Evolutionary conservation across 768 basidiomycete species (phyloP).

Genomic region (Calocybe indica): DNA sequence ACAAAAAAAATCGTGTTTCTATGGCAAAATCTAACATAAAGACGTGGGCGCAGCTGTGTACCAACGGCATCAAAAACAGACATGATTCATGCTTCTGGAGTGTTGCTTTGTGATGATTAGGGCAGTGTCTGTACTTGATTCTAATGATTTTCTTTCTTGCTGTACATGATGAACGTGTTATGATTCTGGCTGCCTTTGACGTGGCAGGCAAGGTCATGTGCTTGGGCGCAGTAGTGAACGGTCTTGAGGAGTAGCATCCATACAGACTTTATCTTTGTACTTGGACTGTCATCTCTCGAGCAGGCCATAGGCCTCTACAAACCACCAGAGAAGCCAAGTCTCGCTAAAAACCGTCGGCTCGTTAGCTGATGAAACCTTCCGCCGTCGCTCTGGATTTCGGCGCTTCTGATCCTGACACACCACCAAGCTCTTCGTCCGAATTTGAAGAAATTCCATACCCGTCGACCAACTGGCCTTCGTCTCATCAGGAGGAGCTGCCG

Average conservation of each 20-base stretch:
- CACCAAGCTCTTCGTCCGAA: conserved; percentile 52
- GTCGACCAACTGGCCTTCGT: conserved; percentile 25
- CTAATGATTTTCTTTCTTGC: conserved; percentile 6
- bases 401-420: conserved; percentile 41
- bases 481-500: conserved; percentile 35
- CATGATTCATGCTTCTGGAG: not conserved
- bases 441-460: conserved; percentile 71
- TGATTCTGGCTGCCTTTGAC: conserved; percentile 12
- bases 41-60: conserved; percentile 15
- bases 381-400: conserved; percentile 71
- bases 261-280: no score
- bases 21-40: no score
- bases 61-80: conserved; percentile 19
- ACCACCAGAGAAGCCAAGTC: no score
- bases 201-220: conserved; percentile 28
- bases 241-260: no score
- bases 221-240: conserved; percentile 1
- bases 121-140: not conserved
- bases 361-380: conserved; percentile 51
- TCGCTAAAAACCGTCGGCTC: conserved; percentile 2
- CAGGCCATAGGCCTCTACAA: no score
- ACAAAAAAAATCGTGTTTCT: not conserved
- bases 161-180: conserved; percentile 1
- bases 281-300: no score
- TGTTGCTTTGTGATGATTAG: conserved; percentile 1